Base-by-base conservation (phyloP, 129 eudicot species). In the Helichrysum umbraculigerum region DNA sequence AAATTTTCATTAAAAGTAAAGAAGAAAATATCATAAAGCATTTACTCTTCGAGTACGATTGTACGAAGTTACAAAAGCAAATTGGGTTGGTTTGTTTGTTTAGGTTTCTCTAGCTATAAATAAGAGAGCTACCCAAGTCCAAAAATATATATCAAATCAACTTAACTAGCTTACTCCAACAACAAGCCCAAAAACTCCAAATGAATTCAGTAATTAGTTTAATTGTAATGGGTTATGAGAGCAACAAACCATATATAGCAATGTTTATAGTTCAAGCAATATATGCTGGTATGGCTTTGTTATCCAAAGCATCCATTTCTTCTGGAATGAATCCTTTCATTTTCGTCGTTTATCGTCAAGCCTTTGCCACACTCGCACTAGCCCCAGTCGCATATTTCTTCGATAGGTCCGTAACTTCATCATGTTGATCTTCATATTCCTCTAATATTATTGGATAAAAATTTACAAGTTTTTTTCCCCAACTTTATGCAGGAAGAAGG, bases 241-340 rank as follows among this genome's bases (percentile, higher is more conserved):
- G 70, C 66, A 68, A 89, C 42, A 89, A 86, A 62, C 85, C 91
- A 20, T 82, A 82, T 21, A 44, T 89, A 54, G 87, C 84, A 12
- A 82, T 88, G 83, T 30, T 91, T 30, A n/a, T 91, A 28, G 87
- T 86, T 47, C 91, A 88, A 35, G 39, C 80, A 17, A 79, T 82
- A 14, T 91, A 84, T 63, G 90, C 97, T 11, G 97, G 97, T 64
- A 91, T 88, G 93, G 86, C 91, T 52, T 71, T 91, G 77, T 81
- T 91, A 60, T 91, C 95, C 33, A 91, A 91, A 83, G 87, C 87
- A 19, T 88, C 95, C 39, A 81, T 88, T 44, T 62, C 86, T 56
- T 67, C 82, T 15, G 97, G 97, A 67, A 91, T 91, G 92, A 87
- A 79, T 57, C 88, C 97, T 80, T 86, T n/a, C 73, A 76, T 91